These are phyloP conservation scores for Paraurostyla sp. DNA, from an alignment of 73 alveolate genomes.

Conservation along the genomic window DNA sequence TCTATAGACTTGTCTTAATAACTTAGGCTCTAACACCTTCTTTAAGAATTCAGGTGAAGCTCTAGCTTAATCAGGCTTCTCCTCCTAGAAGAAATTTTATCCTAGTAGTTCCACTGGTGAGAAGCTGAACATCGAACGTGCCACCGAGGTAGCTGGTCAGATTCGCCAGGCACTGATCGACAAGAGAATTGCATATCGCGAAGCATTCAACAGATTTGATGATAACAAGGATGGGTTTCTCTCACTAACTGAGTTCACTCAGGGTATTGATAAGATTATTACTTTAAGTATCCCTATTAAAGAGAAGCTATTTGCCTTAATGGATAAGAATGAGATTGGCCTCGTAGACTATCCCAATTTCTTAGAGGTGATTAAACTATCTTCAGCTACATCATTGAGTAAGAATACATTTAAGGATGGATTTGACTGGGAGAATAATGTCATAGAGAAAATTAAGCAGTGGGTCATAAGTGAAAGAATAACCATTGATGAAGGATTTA, in stretches of 20 bases:
- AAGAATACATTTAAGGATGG: slow-evolving; percentile 71
- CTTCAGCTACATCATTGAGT: slow-evolving; percentile 55
- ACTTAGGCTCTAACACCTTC: slow-evolving; percentile 29
- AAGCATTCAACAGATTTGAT: slow-evolving; percentile 70
- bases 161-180: slow-evolving; percentile 58
- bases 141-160: slow-evolving; percentile 60
- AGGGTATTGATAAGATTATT: slow-evolving; percentile 74
- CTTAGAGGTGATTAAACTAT: slow-evolving; percentile 69
- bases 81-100: slow-evolving; percentile 49
- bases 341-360: slow-evolving; percentile 85
- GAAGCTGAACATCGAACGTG: slow-evolving; percentile 54
- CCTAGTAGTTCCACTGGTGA: slow-evolving; percentile 36
- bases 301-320: slow-evolving; percentile 88
- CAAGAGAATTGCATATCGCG: slow-evolving; percentile 68
- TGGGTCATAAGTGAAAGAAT: slow-evolving; percentile 84
- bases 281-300: slow-evolving; percentile 83
- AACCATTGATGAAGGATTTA: slow-evolving; percentile 88
- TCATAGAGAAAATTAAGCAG: slow-evolving; percentile 74
- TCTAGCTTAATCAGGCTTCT: slow-evolving; percentile 41
- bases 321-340: slow-evolving; percentile 88
- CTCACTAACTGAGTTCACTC: slow-evolving; percentile 81
- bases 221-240: slow-evolving; percentile 85
- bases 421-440: slow-evolving; percentile 91
- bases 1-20: slow-evolving; percentile 52
- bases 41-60: slow-evolving; percentile 57